phyloP scores from a whole-genome alignment of 495 filamentous ascomycete genomes.

The Neurospora sublineolata region DNA sequence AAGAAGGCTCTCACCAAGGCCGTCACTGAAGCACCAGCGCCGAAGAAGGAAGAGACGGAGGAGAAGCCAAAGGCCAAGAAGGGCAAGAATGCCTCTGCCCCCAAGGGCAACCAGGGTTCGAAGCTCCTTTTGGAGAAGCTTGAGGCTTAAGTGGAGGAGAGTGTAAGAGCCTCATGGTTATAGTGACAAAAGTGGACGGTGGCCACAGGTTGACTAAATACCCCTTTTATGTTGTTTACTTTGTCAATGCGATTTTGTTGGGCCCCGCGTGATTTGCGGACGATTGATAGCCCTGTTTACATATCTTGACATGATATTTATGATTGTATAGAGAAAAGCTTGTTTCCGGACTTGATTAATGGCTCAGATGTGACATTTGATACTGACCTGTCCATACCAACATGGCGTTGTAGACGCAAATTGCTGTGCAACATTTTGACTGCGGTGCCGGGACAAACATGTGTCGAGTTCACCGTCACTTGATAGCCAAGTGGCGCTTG shows the following conservation, averaged over 20 bases:
- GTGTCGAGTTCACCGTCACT: background rate
- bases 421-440: background rate
- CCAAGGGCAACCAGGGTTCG: constrained; percentile 42
- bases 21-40: constrained; percentile 30
- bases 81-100: background rate
- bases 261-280: background rate
- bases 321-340: background rate
- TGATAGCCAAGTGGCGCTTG: background rate
- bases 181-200: background rate
- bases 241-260: background rate
- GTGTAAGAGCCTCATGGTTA: background rate
- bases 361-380: background rate
- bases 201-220: background rate
- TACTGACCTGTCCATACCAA: background rate
- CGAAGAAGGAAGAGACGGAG: constrained; percentile 24
- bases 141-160: background rate
- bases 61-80: constrained; percentile 24
- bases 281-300: constrained; percentile 5
- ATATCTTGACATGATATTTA: background rate
- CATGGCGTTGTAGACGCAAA: background rate
- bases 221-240: background rate
- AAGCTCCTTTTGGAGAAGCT: constrained; percentile 13
- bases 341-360: background rate
- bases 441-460: background rate
- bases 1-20: constrained; percentile 40